phyloP scores from a whole-genome alignment of 2,329 filamentous ascomycete species.

The Parascedosporium putredinis region DNA sequence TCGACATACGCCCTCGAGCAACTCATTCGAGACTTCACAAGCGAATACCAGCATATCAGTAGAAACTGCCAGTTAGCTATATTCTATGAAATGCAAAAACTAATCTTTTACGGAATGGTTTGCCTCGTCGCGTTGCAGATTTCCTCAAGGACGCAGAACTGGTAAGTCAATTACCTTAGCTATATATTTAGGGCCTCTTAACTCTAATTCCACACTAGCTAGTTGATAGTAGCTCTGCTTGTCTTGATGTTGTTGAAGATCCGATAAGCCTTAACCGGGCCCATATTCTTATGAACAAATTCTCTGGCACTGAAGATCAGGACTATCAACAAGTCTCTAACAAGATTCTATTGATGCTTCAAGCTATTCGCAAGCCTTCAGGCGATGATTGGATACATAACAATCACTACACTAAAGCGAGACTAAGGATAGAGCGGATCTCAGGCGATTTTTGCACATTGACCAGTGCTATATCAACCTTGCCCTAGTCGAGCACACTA shows the following conservation, averaged over 20 bases:
- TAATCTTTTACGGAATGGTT: conserved; percentile 13
- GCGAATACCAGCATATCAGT: conserved; percentile 10
- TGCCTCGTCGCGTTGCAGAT: conserved; percentile 11
- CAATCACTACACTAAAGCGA: conserved; percentile 14
- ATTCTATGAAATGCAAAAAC: conserved; percentile 16
- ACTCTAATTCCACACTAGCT: conserved; percentile 12
- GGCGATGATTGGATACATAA: conserved; percentile 16
- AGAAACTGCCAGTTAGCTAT: conserved; percentile 10
- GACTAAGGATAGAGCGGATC: conserved; percentile 23
- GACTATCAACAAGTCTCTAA: conserved; percentile 13
- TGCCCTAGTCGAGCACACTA: conserved; percentile 20
- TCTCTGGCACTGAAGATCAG: conserved; percentile 10
- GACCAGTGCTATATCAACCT: conserved; percentile 30
- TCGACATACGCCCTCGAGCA: conserved; percentile 12
- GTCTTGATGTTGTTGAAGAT: conserved; percentile 15
- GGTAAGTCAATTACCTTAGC: background rate
- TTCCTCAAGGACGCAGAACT: conserved; percentile 10
- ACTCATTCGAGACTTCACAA: conserved; percentile 15
- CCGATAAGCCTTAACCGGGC: conserved; percentile 15
- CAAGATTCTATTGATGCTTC: conserved; percentile 13
- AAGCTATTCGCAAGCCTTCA: conserved; percentile 11
- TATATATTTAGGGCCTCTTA: background rate
- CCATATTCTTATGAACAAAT: conserved; percentile 20
- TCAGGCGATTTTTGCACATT: conserved; percentile 23
- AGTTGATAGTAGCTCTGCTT: conserved; percentile 15